These are phyloP conservation scores for Simplicillium aogashimaense DNA, from an alignment of 2,329 filamentous ascomycete species.

Conservation along the genomic window DNA sequence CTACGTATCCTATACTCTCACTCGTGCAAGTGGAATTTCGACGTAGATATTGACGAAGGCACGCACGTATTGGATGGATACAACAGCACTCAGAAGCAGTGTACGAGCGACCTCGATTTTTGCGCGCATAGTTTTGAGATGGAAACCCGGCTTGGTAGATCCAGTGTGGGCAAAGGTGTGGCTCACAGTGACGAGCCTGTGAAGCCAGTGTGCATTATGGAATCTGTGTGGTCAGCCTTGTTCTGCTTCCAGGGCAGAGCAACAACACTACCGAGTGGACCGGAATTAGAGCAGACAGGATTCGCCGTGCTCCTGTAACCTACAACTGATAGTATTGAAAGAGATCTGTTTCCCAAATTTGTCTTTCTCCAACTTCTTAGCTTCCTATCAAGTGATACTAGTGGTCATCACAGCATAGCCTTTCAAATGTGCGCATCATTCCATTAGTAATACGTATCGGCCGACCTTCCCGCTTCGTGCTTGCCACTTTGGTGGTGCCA, in stretches of 20 bases:
- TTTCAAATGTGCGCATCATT: no score
- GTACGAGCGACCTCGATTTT: slow-evolving; percentile 44
- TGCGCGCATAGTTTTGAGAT: slow-evolving; percentile 39
- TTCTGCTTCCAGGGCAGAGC: slow-evolving; percentile 49
- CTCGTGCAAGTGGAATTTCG: slow-evolving; percentile 47
- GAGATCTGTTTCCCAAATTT: no score
- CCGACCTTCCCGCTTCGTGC: no score
- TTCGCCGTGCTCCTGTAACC: slow-evolving; percentile 27
- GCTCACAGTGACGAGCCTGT: slow-evolving; percentile 13
- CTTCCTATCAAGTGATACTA: no score
- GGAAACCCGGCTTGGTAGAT: slow-evolving; percentile 37
- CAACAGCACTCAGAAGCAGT: slow-evolving; percentile 31
- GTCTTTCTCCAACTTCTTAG: no score
- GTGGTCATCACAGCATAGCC: no score
- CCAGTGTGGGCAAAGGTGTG: slow-evolving; percentile 21
- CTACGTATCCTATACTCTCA: slow-evolving; percentile 50
- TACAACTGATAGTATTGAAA: no score
- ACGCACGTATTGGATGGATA: slow-evolving; percentile 22
- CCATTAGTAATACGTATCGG: no score
- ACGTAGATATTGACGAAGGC: slow-evolving; percentile 30
- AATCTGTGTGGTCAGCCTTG: slow-evolving; percentile 27
- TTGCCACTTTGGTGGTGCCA: no score
- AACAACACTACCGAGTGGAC: slow-evolving; percentile 39
- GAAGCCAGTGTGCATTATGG: slow-evolving; percentile 39
- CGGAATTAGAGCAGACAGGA: slow-evolving; percentile 38